phyloP scores from a whole-genome alignment of 2,329 filamentous ascomycete genomes.

The Penicillium aurantiogriseum region DNA sequence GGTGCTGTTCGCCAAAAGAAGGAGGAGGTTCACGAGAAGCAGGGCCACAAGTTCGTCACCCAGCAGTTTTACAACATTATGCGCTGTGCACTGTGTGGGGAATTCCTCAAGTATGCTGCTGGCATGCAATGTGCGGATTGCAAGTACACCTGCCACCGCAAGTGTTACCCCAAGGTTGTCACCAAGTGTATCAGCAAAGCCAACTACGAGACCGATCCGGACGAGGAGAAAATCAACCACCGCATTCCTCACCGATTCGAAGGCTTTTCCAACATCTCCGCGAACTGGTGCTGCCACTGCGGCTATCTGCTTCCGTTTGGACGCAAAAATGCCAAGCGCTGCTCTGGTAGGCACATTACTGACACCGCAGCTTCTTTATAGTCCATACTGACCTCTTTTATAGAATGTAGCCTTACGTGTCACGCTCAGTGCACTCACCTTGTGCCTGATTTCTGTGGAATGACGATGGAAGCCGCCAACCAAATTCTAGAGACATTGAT shows the following conservation, averaged over 20 bases:
- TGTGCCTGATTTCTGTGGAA: slow-evolving; percentile 97
- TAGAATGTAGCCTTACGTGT: slow-evolving; percentile 87
- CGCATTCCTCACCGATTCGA: slow-evolving; percentile 97
- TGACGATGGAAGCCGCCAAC: slow-evolving; percentile 97
- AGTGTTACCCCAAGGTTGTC: slow-evolving; percentile 94
- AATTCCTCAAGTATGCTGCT: slow-evolving; percentile 97
- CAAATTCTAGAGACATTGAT: slow-evolving; percentile 86
- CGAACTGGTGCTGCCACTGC: slow-evolving; percentile 99
- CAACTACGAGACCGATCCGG: slow-evolving; percentile 95
- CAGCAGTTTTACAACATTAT: slow-evolving; percentile 99
- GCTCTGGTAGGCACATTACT: slow-evolving; percentile 60
- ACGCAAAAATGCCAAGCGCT: slow-evolving; percentile 91
- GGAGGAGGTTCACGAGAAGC: slow-evolving; percentile 97
- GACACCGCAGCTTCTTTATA: background rate
- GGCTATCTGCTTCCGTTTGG: slow-evolving; percentile 94
- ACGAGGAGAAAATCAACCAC: slow-evolving; percentile 99
- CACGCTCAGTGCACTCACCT: slow-evolving; percentile 91
- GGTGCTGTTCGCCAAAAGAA: slow-evolving; percentile 96
- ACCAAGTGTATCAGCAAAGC: slow-evolving; percentile 99
- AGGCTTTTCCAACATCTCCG: slow-evolving; percentile 94
- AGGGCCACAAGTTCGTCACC: slow-evolving; percentile 97
- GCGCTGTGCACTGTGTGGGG: slow-evolving; percentile 95
- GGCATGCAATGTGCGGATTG: slow-evolving; percentile 99
- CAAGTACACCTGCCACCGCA: slow-evolving; percentile 98
- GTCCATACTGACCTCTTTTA: slow-evolving; percentile 14